Base-by-base conservation (phyloP, 2,329 filamentous ascomycete genomes). In the Penicillium sp. region DNA sequence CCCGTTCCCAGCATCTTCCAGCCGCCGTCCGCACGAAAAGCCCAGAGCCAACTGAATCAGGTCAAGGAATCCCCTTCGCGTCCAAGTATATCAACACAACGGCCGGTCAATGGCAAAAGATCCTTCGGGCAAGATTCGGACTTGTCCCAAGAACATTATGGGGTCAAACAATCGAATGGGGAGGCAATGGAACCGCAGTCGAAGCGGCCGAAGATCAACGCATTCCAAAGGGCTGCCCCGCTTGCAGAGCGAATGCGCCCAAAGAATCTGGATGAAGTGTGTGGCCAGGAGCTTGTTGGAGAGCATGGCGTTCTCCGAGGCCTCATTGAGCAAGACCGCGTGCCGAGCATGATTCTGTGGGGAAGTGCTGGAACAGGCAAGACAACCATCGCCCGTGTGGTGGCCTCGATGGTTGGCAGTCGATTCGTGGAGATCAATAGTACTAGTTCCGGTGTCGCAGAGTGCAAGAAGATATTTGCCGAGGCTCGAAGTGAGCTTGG, bases 381-480 rank as follows among this genome's bases (percentile, higher is more conserved):
- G 67, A 83, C 81, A 20, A 82, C 95, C 0, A 97, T 99, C 67
- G 95, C 95, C 20, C 83, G 95, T 4, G 91, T 96, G 51, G 92
- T 99, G 60, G 91, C 95, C 3, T 86, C 88, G 15, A 89, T 88
- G 72, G 91, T 91, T 1, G 91, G 90, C 8, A 89, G 89, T 56
- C 86, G 94, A 12, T 98, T 98, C 75, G 88, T 97, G 64, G 95
- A 99, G 81, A 93, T 98, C 78, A 97, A 96, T 76, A 94, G 92
- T 63, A 97, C 94, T 2, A 92, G 87, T 67, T 89, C 89, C 6
- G 94, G 93, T 1, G 90, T 98, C 17, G 88, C 85, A 25, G 94
- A 98, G 74, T 93, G 90, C 83, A 96, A 97, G 78, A 95, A 92
- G 81, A 84, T 97, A 56, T 97, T 98, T 70, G 81, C 83, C 22